Evolutionary conservation across 257 asterid genomes (phyloP), one percentile per base, ranked within the genome.

Genomic region (Coffea eugenioides): DNA sequence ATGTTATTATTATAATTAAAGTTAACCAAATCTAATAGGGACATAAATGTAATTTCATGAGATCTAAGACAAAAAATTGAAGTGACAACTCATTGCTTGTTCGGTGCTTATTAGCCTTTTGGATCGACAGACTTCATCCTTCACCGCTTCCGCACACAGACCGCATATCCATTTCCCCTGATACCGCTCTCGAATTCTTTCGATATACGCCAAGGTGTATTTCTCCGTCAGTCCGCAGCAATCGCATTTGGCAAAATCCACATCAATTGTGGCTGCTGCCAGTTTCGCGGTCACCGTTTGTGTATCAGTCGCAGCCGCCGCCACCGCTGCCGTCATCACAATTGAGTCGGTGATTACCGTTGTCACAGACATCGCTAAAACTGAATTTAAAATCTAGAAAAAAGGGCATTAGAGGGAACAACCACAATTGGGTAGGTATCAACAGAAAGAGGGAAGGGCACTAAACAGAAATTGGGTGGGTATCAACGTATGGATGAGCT

Each of bases 101-200:
- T 90, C 97, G n/a, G 88, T 87, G 88, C 89, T 92, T 62, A 93
- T 91, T 82, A 89, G 84, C 80, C 84, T 84, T 20, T 82, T 83
- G 81, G 94, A 86, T 4, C 97, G 92, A 74, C 84, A 36, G 4
- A 82, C 78, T 81, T 93, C 98, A 2, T 93, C 95, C 76, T 93
- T 95, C 14, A 95, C 95, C 6, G 99, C 99, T 83, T 95, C 98
- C 6, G 93, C 92, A 62, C 99, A 93, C 5, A 95, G 97, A 79
- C 99, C 98, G 77, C 98, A 95, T 18, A 95, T 88, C 99, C 99
- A 95, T 82, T 95, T 95, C 36, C 98, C 99, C 20, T 95, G 94
- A 59, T 90, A 91, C 39, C 97, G 72, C 71, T 82, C 87, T 5
- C 95, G 91, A 59, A 93, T 88, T 9, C 89, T 84, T 52, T 92